These are phyloP conservation scores for Apiospora kogelbergensis DNA, from an alignment of 2,329 filamentous ascomycete genomes.

Conservation along the genomic window DNA sequence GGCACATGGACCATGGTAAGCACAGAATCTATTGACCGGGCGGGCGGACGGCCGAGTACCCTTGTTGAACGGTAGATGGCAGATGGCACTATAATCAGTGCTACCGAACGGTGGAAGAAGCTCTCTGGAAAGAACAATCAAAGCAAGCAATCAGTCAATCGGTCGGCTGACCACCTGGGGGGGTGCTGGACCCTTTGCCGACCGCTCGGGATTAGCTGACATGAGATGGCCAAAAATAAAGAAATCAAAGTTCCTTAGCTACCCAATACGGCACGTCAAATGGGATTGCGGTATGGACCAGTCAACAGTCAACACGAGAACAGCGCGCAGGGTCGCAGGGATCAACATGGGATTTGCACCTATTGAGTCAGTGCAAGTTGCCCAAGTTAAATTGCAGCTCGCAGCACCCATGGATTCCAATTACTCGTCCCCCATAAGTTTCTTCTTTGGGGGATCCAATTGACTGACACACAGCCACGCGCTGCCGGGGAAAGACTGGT, in stretches of 20 bases:
- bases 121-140: background rate
- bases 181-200: background rate
- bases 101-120: background rate
- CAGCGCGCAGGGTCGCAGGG: background rate
- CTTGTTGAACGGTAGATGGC: background rate
- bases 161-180: background rate
- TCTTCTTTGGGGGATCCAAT: background rate
- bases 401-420: background rate
- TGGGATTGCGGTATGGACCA: background rate
- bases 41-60: background rate
- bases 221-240: background rate
- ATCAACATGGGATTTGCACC: background rate
- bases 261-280: background rate
- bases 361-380: background rate
- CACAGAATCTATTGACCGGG: background rate
- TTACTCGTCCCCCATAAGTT: conserved; percentile 1
- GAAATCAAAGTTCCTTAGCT: background rate
- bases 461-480: background rate
- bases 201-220: background rate
- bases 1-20: background rate
- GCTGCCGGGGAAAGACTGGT: background rate
- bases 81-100: background rate
- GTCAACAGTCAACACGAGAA: background rate
- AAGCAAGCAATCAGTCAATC: background rate
- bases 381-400: background rate